Evolutionary conservation across 768 basidiomycete species (phyloP).

Genomic region (Mycena belliarum): DNA sequence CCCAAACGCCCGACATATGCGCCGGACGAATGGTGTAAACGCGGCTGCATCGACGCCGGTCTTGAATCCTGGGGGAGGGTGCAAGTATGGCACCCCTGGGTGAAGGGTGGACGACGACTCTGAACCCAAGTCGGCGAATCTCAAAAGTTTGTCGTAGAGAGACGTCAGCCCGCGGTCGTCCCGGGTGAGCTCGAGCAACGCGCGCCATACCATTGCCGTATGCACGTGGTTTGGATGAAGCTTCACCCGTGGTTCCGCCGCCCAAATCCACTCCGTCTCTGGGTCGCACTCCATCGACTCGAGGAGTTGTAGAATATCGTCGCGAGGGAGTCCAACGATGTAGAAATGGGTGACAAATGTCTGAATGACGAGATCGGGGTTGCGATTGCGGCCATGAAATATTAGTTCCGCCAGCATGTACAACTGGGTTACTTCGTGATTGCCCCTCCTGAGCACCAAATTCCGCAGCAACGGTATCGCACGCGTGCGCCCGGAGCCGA

Average conservation of each 20-base stretch:
- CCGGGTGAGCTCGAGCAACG: slow-evolving; percentile 31
- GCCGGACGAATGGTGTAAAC: slow-evolving; percentile 57
- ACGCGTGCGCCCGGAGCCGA: slow-evolving; percentile 32
- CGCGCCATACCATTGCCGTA: slow-evolving; percentile 41
- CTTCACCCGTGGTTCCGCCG: slow-evolving; percentile 25
- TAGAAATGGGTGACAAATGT: slow-evolving; percentile 55
- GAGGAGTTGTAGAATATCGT: slow-evolving; percentile 28
- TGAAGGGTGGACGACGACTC: slow-evolving; percentile 3
- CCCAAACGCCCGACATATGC: slow-evolving; percentile 34
- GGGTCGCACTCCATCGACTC: slow-evolving; percentile 1
- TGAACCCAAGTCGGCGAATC: slow-evolving; percentile 19
- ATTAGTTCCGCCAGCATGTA: slow-evolving; percentile 47
- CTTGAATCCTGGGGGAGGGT: slow-evolving; percentile 32
- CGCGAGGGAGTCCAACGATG: slow-evolving; percentile 51
- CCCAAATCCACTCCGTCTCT: slow-evolving; percentile 8
- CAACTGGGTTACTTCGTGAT: background rate
- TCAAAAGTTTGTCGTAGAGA: slow-evolving; percentile 49
- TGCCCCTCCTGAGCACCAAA: slow-evolving; percentile 28
- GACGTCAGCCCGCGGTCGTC: slow-evolving; percentile 26
- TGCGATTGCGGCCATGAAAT: slow-evolving; percentile 33
- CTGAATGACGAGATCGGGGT: slow-evolving; percentile 37
- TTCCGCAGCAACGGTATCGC: slow-evolving; percentile 37
- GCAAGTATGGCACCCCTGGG: slow-evolving; percentile 23
- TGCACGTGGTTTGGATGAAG: slow-evolving; percentile 37
- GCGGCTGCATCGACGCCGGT: slow-evolving; percentile 29